Conservation (phyloP, 2,329 filamentous ascomycete species). For the Raffaelea deltoideospora region DNA sequence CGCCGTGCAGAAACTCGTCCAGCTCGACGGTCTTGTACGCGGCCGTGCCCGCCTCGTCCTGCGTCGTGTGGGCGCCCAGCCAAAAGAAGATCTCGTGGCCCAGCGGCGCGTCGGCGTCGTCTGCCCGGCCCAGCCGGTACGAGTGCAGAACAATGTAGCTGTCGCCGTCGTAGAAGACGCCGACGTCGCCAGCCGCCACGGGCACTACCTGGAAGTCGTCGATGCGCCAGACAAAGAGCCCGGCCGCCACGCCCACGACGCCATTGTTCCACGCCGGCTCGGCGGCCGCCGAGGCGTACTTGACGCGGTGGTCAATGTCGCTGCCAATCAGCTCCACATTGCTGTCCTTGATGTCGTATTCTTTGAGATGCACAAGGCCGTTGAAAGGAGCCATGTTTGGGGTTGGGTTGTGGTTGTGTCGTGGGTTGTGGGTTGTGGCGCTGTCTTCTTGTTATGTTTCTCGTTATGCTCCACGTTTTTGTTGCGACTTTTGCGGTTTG, state of each 20-base stretch:
- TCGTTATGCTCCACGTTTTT: too few relatives aligned
- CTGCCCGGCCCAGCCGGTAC: slow-evolving; percentile 16
- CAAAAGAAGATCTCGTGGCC: slow-evolving; percentile 56
- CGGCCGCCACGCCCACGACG: slow-evolving; percentile 32
- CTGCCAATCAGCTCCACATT: slow-evolving; percentile 52
- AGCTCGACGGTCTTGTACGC: slow-evolving; percentile 59
- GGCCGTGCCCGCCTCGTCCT: slow-evolving; percentile 54
- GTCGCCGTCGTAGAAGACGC: slow-evolving; percentile 51
- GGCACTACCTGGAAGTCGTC: slow-evolving; percentile 50
- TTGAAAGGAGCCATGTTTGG: slow-evolving; percentile 41
- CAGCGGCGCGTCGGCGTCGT: slow-evolving; percentile 16
- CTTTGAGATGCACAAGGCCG: slow-evolving; percentile 44
- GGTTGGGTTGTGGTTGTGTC: neutral
- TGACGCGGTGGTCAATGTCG: slow-evolving; percentile 51
- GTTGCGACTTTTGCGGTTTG: too few relatives aligned
- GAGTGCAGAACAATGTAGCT: slow-evolving; percentile 52
- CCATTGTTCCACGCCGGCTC: slow-evolving; percentile 55
- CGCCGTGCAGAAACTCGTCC: slow-evolving; percentile 48
- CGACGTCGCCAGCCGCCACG: slow-evolving; percentile 40
- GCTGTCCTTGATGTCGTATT: slow-evolving; percentile 54
- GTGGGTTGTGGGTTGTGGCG: neutral
- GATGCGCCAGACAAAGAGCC: slow-evolving; percentile 50
- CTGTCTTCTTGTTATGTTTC: neutral
- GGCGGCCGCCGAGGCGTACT: slow-evolving; percentile 47
- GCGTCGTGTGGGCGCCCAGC: slow-evolving; percentile 48